Evolutionary conservation across 2,329 filamentous ascomycete species (phyloP).

Genomic region (Ascosphaera pollenicola): DNA sequence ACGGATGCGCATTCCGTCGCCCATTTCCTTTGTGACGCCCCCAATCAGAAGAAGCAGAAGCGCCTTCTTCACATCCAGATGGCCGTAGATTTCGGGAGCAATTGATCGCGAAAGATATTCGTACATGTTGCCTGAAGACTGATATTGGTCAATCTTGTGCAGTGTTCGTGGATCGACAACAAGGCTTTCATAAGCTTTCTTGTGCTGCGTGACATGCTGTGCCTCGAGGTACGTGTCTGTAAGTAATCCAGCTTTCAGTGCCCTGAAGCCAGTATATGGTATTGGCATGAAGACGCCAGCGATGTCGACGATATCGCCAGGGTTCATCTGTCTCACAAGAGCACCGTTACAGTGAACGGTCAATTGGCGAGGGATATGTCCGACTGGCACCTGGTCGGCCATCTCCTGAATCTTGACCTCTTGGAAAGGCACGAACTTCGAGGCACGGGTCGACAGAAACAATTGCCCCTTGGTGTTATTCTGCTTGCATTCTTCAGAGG

Average conservation of each 20-base stretch:
- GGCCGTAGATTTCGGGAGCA: conserved; percentile 90
- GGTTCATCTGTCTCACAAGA: conserved; percentile 68
- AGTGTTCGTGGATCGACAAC: conserved; percentile 59
- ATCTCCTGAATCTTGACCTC: conserved; percentile 98
- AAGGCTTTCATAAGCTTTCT: conserved; percentile 92
- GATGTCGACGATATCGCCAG: conserved; percentile 83
- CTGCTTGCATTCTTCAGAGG: conserved; percentile 68
- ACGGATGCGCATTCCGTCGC: conserved; percentile 96
- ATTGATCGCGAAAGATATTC: conserved; percentile 92
- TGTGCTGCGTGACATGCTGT: conserved; percentile 84
- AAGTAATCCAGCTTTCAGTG: conserved; percentile 83
- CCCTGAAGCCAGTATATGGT: conserved; percentile 97
- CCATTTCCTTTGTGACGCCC: conserved; percentile 89
- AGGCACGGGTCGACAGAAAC: conserved; percentile 83
- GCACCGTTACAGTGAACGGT: conserved; percentile 79
- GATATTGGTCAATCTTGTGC: conserved; percentile 64
- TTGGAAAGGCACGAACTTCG: conserved; percentile 93
- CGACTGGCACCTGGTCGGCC: conserved; percentile 96
- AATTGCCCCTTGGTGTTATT: conserved; percentile 90
- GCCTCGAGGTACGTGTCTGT: conserved; percentile 96
- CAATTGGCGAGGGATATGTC: conserved; percentile 81
- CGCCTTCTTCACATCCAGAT: conserved; percentile 94
- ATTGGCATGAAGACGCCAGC: conserved; percentile 92
- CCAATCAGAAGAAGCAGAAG: conserved; percentile 87
- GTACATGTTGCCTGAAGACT: conserved; percentile 75